phyloP scores from a whole-genome alignment of 1,284 basidiomycete species.

The Boletus holoroseus region DNA sequence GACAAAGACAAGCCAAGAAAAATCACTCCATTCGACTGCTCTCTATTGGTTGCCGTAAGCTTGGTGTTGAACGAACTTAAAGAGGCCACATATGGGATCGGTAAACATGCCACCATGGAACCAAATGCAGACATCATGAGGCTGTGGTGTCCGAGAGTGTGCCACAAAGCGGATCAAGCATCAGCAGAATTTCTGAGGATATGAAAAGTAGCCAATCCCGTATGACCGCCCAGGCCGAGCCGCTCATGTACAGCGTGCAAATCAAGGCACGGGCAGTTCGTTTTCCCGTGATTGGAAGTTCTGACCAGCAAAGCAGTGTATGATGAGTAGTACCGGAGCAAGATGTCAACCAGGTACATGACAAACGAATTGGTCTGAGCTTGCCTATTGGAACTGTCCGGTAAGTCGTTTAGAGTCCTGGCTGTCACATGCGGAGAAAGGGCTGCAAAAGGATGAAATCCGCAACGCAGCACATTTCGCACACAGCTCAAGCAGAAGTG shows the following conservation, averaged over 20 bases:
- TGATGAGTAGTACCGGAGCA: slow-evolving; percentile 10
- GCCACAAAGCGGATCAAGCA: slow-evolving; percentile 30
- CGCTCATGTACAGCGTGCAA: background rate
- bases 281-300: slow-evolving; percentile 4
- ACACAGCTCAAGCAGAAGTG: slow-evolving; percentile 1
- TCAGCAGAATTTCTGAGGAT: slow-evolving; percentile 19
- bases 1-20: slow-evolving; percentile 4
- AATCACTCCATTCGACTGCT: slow-evolving; percentile 1
- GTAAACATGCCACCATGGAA: background rate
- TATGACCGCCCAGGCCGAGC: background rate
- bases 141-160: slow-evolving; percentile 32
- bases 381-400: slow-evolving; percentile 17
- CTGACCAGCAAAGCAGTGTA: slow-evolving; percentile 14
- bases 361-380: slow-evolving; percentile 11
- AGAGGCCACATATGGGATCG: slow-evolving; percentile 3
- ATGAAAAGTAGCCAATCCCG: slow-evolving; percentile 11
- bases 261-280: slow-evolving; percentile 1
- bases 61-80: slow-evolving; percentile 1
- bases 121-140: slow-evolving; percentile 8
- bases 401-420: slow-evolving; percentile 10
- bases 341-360: slow-evolving; percentile 25
- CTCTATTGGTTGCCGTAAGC: slow-evolving; percentile 7
- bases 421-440: slow-evolving; percentile 19
- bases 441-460: slow-evolving; percentile 12
- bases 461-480: slow-evolving; percentile 1